A percentile compares a stretch with the other conserved stretches of the same genome.
Conservation (phyloP, 345 rosid genomes). For the Gossypium mustelinum region DNA sequence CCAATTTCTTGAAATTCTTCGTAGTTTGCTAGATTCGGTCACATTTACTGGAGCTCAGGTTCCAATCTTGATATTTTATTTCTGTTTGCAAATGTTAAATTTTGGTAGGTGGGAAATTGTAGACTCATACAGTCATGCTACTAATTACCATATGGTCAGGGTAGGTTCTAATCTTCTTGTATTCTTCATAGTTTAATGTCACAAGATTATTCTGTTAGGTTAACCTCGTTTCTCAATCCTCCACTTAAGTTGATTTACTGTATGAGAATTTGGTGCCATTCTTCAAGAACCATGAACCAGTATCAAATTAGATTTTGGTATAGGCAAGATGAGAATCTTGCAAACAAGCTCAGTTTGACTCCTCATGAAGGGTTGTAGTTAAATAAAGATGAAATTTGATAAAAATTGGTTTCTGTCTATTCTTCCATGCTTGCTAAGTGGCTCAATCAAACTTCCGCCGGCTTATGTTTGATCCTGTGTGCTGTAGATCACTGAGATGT, state of each 20-base stretch:
- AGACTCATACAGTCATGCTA: too few relatives aligned
- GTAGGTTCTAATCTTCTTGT: not conserved
- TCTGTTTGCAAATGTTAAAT: not conserved
- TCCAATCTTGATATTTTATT: conserved; percentile 9
- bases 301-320: not conserved
- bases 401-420: not conserved
- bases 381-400: not conserved
- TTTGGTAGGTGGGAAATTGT: not conserved
- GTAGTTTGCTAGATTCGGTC: conserved; percentile 88
- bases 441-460: not conserved
- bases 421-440: not conserved
- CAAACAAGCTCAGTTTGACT: not conserved
- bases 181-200: not conserved
- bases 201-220: not conserved
- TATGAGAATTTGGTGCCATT: not conserved
- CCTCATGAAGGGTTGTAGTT: not conserved
- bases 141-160: not conserved
- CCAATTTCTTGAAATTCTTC: conserved; percentile 95
- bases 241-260: not conserved
- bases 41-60: conserved; percentile 78
- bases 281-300: not conserved
- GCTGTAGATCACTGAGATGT: not conserved
- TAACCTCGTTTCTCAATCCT: not conserved
- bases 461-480: too few relatives aligned
- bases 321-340: not conserved